Conservation (phyloP, 208 protist species). For the Wallacemonas sp. region DNA sequence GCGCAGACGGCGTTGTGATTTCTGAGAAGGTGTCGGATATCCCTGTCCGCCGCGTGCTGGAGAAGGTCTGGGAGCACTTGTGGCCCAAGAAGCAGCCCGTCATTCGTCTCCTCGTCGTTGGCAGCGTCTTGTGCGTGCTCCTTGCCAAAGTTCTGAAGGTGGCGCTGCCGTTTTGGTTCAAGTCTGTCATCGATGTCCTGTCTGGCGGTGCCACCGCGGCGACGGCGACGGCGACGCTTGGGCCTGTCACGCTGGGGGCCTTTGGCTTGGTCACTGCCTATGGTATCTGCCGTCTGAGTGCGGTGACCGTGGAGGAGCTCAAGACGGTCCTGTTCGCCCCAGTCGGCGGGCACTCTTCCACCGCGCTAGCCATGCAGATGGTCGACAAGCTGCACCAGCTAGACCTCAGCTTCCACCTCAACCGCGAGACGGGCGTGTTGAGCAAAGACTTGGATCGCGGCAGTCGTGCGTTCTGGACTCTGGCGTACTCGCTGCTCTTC, state of each 20-base stretch:
- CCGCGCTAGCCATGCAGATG: slow-evolving; percentile 85
- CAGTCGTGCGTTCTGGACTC: slow-evolving; percentile 88
- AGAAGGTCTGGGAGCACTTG: slow-evolving; percentile 75
- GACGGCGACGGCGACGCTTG: slow-evolving; percentile 29
- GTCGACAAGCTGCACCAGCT: slow-evolving; percentile 88
- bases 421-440: slow-evolving; percentile 89
- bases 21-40: slow-evolving; percentile 54
- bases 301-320: slow-evolving; percentile 82
- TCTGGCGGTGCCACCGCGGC: slow-evolving; percentile 37
- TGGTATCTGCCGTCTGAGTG: slow-evolving; percentile 76
- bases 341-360: slow-evolving; percentile 83
- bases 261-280: slow-evolving; percentile 87
- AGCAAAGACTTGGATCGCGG: slow-evolving; percentile 92
- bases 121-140: slow-evolving; percentile 79
- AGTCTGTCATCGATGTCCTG: slow-evolving; percentile 83
- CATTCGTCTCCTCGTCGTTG: slow-evolving; percentile 68
- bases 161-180: slow-evolving; percentile 91
- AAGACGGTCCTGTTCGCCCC: slow-evolving; percentile 91
- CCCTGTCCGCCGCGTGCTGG: slow-evolving; percentile 69
- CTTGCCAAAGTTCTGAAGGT: slow-evolving; percentile 83
- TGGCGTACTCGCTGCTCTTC: slow-evolving; percentile 90
- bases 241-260: slow-evolving; percentile 65
- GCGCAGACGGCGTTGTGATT: slow-evolving; percentile 40
- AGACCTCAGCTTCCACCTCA: slow-evolving; percentile 88
- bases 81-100: slow-evolving; percentile 74